phyloP scores from a whole-genome alignment of 1,284 basidiomycete species.

The Laetiporus sulphureus region DNA sequence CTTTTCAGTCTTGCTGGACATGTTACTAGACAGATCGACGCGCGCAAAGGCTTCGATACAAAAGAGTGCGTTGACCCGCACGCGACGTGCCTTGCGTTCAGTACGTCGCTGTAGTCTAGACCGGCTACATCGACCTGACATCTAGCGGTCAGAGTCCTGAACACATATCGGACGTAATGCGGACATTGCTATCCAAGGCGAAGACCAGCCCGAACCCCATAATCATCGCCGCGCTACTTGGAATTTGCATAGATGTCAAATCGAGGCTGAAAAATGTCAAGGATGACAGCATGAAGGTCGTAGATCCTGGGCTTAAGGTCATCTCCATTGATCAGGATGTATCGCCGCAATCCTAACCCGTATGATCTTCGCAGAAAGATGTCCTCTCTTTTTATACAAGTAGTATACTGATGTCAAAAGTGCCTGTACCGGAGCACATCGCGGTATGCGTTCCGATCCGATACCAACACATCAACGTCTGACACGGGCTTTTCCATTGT shows the following conservation, averaged over 20 bases:
- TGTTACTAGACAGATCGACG: conserved; percentile 42
- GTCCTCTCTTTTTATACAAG: conserved; percentile 48
- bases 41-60: conserved; percentile 54
- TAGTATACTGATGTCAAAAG: conserved; percentile 53
- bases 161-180: conserved; percentile 41
- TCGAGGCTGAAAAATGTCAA: conserved; percentile 50
- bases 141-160: conserved; percentile 36
- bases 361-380: conserved; percentile 38
- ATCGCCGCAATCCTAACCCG: neutral
- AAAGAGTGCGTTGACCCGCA: conserved; percentile 51
- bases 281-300: conserved; percentile 32
- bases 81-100: conserved; percentile 58
- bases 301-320: conserved; percentile 42
- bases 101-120: conserved; percentile 26
- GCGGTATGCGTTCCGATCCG: conserved; percentile 32
- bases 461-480: conserved; percentile 12
- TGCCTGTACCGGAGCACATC: conserved; percentile 40
- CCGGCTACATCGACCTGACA: neutral
- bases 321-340: conserved; percentile 1
- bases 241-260: conserved; percentile 55
- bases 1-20: conserved; percentile 54
- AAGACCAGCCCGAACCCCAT: conserved; percentile 45
- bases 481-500: conserved; percentile 8
- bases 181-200: conserved; percentile 39
- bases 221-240: conserved; percentile 45